Percentiles rank a stretch among this genome's conserved stretches.
phyloP scores from a whole-genome alignment of 2,329 filamentous ascomycete genomes.

The Shiraia bambusicola region DNA sequence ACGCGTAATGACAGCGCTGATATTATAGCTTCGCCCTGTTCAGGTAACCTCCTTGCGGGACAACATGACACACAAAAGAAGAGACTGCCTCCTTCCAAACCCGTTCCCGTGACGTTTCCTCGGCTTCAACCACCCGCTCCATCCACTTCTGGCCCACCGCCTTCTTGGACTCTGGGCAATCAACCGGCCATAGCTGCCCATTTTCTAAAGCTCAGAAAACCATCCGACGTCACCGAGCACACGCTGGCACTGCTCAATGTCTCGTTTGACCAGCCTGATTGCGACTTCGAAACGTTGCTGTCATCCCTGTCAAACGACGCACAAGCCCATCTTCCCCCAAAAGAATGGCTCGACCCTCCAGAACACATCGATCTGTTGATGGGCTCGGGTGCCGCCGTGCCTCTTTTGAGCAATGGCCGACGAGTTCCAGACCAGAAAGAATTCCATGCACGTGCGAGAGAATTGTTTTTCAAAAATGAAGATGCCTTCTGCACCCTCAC shows the following conservation, averaged over 20 bases:
- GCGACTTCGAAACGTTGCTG: conserved; percentile 45
- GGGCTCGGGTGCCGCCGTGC: conserved; percentile 25
- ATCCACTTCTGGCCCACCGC: conserved; percentile 23
- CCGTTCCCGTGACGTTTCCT: conserved; percentile 57
- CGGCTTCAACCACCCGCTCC: conserved; percentile 44
- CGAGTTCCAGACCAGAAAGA: conserved; percentile 51
- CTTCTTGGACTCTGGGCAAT: conserved; percentile 37
- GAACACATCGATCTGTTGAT: conserved; percentile 31
- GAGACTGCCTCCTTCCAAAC: conserved; percentile 51
- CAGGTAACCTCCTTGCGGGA: conserved; percentile 42
- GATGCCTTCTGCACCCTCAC: conserved; percentile 59
- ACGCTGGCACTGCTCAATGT: conserved; percentile 49
- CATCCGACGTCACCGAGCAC: conserved; percentile 43
- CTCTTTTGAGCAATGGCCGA: conserved; percentile 51
- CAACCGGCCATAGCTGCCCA: conserved; percentile 48
- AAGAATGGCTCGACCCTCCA: conserved; percentile 34
- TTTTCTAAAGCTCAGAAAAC: conserved; percentile 46
- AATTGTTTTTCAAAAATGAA: conserved; percentile 58
- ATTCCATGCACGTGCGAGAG: conserved; percentile 52
- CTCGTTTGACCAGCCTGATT: conserved; percentile 38
- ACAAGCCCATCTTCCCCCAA: conserved; percentile 43
- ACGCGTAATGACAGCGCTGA: conserved; percentile 34
- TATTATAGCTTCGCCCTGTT: conserved; percentile 21
- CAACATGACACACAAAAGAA: conserved; percentile 44
- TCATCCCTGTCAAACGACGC: conserved; percentile 34